These are phyloP conservation scores for Starmerella gropengiesseri DNA, from an alignment of 805 yeast species.

Conservation along the genomic window DNA sequence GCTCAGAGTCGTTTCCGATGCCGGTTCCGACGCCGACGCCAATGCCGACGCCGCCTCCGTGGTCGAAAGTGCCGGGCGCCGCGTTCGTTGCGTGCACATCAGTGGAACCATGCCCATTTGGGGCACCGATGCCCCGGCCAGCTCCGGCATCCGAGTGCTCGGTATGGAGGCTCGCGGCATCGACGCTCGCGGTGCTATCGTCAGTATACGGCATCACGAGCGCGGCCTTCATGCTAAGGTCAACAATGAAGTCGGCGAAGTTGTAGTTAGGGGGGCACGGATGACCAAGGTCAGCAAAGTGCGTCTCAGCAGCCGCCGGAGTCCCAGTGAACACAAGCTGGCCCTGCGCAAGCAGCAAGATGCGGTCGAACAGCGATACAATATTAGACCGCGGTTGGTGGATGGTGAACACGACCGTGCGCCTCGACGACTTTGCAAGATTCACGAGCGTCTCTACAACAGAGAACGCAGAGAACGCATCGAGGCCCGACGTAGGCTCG, in stretches of 20 bases:
- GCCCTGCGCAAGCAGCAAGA: conserved; percentile 74
- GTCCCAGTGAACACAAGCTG: conserved; percentile 78
- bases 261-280: conserved; percentile 82
- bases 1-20: neutral
- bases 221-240: conserved; percentile 60
- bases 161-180: neutral
- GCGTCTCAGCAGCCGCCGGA: conserved; percentile 62
- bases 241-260: conserved; percentile 87
- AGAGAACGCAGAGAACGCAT: conserved; percentile 83
- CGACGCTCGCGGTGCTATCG: neutral
- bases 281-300: conserved; percentile 65
- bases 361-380: conserved; percentile 77
- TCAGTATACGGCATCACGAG: conserved; percentile 8
- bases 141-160: neutral
- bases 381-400: conserved; percentile 97
- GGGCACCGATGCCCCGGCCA: neutral
- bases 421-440: conserved; percentile 64
- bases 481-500: conserved; percentile 94
- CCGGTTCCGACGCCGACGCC: neutral
- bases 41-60: no score
- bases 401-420: conserved; percentile 86
- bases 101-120: no score
- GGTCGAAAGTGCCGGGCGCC: neutral
- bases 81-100: neutral
- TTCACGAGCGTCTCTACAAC: conserved; percentile 78